Evolutionary conservation across 805 yeast genomes (phyloP).

Genomic region (Yarrowia alimentaria): DNA sequence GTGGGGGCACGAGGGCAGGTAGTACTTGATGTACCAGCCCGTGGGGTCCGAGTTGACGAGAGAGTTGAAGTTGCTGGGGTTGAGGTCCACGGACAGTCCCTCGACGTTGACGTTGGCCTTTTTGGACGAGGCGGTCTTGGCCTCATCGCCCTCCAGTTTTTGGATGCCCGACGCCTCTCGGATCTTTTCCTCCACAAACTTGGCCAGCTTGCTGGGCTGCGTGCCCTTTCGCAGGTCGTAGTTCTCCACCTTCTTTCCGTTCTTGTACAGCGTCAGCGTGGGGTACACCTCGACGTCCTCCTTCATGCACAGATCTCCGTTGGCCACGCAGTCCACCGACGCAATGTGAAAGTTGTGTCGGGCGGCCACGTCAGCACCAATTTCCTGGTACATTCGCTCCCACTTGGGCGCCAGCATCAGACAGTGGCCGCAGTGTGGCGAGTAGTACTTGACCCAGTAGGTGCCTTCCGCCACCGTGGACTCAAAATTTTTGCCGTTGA

Average conservation of each 20-base stretch:
- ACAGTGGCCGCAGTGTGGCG: conserved; percentile 90
- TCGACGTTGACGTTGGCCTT: conserved; percentile 35
- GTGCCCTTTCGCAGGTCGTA: conserved; percentile 29
- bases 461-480: conserved; percentile 49
- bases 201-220: conserved; percentile 26
- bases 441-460: conserved; percentile 81
- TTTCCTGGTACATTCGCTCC: conserved; percentile 59
- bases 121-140: conserved; percentile 26
- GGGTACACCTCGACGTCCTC: conserved; percentile 72
- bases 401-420: conserved; percentile 75
- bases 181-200: conserved; percentile 25
- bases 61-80: conserved; percentile 36
- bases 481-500: conserved; percentile 54
- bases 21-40: conserved; percentile 44
- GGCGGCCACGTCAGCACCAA: conserved; percentile 45
- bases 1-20: conserved; percentile 44
- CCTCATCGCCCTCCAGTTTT: conserved; percentile 26
- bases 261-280: conserved; percentile 57
- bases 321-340: conserved; percentile 81
- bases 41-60: conserved; percentile 43
- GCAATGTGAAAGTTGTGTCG: conserved; percentile 54
- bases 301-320: conserved; percentile 79
- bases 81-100: conserved; percentile 40
- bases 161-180: conserved; percentile 11
- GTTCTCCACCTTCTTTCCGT: conserved; percentile 37